Percentiles rank a stretch among this genome's conserved stretches.
These are phyloP conservation scores for Blastocystis sp. DNA, from an alignment of 352 stramenopile species.

Conservation along the genomic window DNA sequence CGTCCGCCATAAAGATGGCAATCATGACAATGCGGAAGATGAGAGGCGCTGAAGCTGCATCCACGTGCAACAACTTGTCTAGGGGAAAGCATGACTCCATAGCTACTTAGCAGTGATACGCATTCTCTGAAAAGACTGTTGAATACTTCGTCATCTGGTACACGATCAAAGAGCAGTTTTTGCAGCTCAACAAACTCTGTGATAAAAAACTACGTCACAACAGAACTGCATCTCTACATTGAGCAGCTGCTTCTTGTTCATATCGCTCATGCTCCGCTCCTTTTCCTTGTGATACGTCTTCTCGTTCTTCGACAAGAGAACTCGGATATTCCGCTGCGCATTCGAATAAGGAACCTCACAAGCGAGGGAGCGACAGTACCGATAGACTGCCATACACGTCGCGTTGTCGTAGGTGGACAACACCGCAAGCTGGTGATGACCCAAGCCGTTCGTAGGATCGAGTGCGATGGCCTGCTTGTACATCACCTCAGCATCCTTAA, in stretches of 20 bases:
- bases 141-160: not conserved
- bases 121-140: not conserved
- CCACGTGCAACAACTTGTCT: not conserved
- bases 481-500: not conserved
- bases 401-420: not conserved
- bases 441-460: not conserved
- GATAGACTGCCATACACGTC: not conserved
- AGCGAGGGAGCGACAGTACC: constrained; percentile 6
- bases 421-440: constrained; percentile 18
- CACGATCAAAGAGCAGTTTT: not conserved
- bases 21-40: constrained; percentile 39
- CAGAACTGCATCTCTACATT: not conserved
- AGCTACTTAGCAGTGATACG: not conserved
- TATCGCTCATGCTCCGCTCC: not conserved
- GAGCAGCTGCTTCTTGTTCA: not conserved
- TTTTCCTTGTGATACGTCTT: not conserved
- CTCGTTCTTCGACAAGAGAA: constrained; percentile 26
- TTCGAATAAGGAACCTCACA: not conserved
- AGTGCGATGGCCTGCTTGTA: constrained; percentile 46
- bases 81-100: not conserved
- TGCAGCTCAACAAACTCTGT: not conserved
- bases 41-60: not conserved
- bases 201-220: not conserved
- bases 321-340: not conserved
- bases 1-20: not conserved